Evolutionary conservation across 805 yeast genomes (phyloP), one percentile per base, ranked within the genome.

Genomic region (Candida endomychidarum): DNA sequence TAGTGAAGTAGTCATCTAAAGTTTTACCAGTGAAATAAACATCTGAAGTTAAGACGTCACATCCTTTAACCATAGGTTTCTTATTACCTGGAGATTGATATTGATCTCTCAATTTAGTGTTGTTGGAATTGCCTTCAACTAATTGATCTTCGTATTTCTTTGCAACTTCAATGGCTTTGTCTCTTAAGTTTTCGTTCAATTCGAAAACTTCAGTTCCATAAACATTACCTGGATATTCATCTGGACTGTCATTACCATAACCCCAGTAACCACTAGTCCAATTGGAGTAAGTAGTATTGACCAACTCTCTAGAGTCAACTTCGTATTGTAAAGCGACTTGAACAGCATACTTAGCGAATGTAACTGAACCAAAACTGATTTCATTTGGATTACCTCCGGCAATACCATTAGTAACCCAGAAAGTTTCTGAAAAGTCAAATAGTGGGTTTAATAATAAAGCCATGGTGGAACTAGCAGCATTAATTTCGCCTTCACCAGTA

Each of bases 401-500:
- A 53, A 80, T 81, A 55, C 86, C 86, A 16, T 81, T 80, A 45
- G 78, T 63, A 49, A 80, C 49, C 65, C 77, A 81, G 65, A 78
- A 80, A 30, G 86, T 78, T 50, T 74, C 70, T 25, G 77, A 55
- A 37, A 81, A 67, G 53, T 81, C 83, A 46, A 81, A 80, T 42
- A 66, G 51, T 27, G 83, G 78, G 41, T 69, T 67, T 54, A 78
- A 63, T 8, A 74, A 56, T 47, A 81, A 59, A 5, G 86, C 81
- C 29, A 75, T 69, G 42, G 80, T 54, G 17, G 83, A 66, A 18
- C 79, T 47, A 11, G 86, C 85, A 26, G 86, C 86, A 51, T 81
- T 81, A 48, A 78, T 72, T 56, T 80, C 85, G 47, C 80, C 81
- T 61, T 80, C 86, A 39, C 86, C 86, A n/a, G 82, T 76, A 32